Evolutionary conservation across 768 basidiomycete genomes (phyloP), one percentile per base, ranked within the genome.

Genomic region (Tylopilus sp.): DNA sequence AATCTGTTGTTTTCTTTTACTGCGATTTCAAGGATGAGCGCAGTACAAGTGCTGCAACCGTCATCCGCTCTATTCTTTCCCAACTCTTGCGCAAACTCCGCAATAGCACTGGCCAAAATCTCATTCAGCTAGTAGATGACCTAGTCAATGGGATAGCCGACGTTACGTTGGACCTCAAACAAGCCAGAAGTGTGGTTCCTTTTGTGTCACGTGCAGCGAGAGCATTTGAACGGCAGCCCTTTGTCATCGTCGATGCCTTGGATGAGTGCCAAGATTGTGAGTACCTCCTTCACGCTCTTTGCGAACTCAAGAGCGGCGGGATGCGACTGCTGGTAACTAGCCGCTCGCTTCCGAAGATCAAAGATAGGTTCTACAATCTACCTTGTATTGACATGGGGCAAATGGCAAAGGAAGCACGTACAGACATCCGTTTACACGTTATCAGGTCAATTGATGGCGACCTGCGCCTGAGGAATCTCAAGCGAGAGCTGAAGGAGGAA

Each of bases 211-310:
- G 31, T 17, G 46, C 38, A 9, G 31, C 53, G 25, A 47, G 12
- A 21, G 26, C 25, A 7, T 51, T 38, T 28, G 28, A 7, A 6
- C 44, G 21, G 20, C 31, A 31, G 6, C 51, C 60, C 0, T 4
- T 59, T 8, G 39, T 56, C 1, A 22, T 62, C 25, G 12, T 62
- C 3, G 61, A 62, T 18, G 61, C 61, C 17, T 41, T 62, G 12
- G 61, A 62, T 26, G 61, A 62, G 25, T 62, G 54, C 4, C 26
- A 42, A 4, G 49, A 40, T 20, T 5, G 45, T 0, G 51, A 52
- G 1, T 20, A 11, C 4, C 40, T 52, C 3, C 44, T 61, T n/a
- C 28, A 4, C 15, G 35, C 39, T 42, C 38, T 62, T 6, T 4
- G 33, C 40, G 15, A 11, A 18, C 26, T 39, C 35, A 43, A 21